Evolutionary conservation across 148 eudicot genomes (phyloP).

Genomic region (Cornus suecica): DNA sequence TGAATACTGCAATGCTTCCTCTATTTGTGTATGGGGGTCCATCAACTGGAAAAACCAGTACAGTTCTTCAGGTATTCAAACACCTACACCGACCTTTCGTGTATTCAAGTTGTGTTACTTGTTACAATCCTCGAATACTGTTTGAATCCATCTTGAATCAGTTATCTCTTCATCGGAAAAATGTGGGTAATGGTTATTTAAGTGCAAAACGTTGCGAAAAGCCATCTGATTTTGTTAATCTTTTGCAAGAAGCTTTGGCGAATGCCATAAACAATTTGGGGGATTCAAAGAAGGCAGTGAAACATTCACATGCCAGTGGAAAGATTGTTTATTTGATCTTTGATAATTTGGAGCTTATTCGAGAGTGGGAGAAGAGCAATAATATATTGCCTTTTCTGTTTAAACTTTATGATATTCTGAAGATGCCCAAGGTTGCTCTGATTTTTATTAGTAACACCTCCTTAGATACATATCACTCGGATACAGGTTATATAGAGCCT

Average conservation of each 20-base stretch:
- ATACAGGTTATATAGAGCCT: constrained; percentile 77
- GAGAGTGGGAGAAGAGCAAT: constrained; percentile 85
- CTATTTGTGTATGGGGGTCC: constrained; percentile 74
- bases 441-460: constrained; percentile 76
- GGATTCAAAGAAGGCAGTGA: constrained; percentile 37
- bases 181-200: constrained; percentile 52
- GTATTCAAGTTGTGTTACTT: constrained; percentile 70
- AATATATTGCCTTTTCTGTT: constrained; percentile 67
- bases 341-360: constrained; percentile 71
- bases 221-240: constrained; percentile 81
- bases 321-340: constrained; percentile 75
- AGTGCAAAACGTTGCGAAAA: constrained; percentile 82
- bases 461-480: constrained; percentile 71
- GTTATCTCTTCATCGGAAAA: constrained; percentile 63
- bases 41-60: constrained; percentile 82
- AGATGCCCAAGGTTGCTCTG: constrained; percentile 72
- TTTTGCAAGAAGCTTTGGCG: constrained; percentile 54
- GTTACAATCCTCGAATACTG: constrained; percentile 80
- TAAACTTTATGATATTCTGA: constrained; percentile 60
- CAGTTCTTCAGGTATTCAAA: constrained; percentile 51
- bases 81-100: constrained; percentile 73
- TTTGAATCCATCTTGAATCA: constrained; percentile 84
- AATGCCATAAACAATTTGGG: constrained; percentile 52
- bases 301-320: constrained; percentile 39
- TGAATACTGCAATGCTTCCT: constrained; percentile 70